phyloP scores from a whole-genome alignment of 2,329 filamentous ascomycete genomes.

The Cladosporium sp. region DNA sequence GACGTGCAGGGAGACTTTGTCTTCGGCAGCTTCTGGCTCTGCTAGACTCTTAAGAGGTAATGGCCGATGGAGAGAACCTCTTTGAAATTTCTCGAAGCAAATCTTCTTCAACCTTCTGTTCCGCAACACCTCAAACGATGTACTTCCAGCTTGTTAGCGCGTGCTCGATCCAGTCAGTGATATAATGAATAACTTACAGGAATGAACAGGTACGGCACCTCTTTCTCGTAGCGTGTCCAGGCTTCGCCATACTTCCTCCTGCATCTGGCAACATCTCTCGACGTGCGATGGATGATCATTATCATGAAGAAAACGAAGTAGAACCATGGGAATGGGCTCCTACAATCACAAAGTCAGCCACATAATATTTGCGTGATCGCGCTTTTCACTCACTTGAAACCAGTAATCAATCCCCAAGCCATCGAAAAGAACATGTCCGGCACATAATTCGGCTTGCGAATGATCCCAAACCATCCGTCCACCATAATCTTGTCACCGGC shows the following conservation, averaged over 20 bases:
- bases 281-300: slow-evolving; percentile 77
- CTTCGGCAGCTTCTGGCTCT: too few species aligned
- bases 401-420: slow-evolving; percentile 73
- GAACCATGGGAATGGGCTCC: slow-evolving; percentile 81
- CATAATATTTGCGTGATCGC: too few species aligned
- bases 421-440: slow-evolving; percentile 76
- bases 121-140: neutral
- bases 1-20: too few species aligned
- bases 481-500: slow-evolving; percentile 73
- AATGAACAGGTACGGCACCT: slow-evolving; percentile 80
- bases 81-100: too few species aligned
- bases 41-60: too few species aligned
- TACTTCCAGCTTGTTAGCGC: neutral
- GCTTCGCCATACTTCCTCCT: slow-evolving; percentile 74
- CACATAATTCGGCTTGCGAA: slow-evolving; percentile 60
- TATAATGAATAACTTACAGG: slow-evolving; percentile 53
- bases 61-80: too few species aligned
- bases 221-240: slow-evolving; percentile 75
- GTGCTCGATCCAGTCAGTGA: fast-evolving
- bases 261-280: slow-evolving; percentile 71
- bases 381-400: slow-evolving; percentile 49
- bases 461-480: slow-evolving; percentile 72
- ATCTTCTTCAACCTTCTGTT: too few species aligned
- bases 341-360: neutral
- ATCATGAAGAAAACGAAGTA: slow-evolving; percentile 74